These are phyloP conservation scores for Alternaria brassicae DNA, from an alignment of 2,329 filamentous ascomycete species.

Conservation along the genomic window DNA sequence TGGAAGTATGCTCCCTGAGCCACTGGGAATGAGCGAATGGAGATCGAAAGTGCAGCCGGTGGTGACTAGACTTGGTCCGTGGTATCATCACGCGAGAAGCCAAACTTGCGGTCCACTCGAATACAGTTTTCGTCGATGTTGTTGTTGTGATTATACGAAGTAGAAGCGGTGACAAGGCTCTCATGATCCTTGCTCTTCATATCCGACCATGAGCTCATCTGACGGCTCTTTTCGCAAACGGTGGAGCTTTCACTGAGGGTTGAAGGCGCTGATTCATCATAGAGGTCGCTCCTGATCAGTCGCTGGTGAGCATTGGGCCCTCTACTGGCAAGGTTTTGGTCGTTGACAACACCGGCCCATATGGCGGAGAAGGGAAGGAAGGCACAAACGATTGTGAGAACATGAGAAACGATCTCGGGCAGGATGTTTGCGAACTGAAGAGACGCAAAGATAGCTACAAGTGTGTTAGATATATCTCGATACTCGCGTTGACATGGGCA, in stretches of 20 bases:
- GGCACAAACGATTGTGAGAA: conserved; percentile 66
- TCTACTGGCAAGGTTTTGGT: conserved; percentile 26
- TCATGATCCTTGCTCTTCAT: conserved; percentile 27
- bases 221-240: conserved; percentile 26
- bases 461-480: conserved; percentile 25
- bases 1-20: not conserved
- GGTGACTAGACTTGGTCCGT: conserved; percentile 9
- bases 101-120: conserved; percentile 33
- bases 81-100: conserved; percentile 24
- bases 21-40: not conserved
- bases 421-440: conserved; percentile 61
- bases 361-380: conserved; percentile 71
- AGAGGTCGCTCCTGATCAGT: conserved; percentile 35
- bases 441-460: conserved; percentile 65
- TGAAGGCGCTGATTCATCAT: conserved; percentile 16
- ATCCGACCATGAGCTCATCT: conserved; percentile 26
- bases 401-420: conserved; percentile 62
- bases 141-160: conserved; percentile 6
- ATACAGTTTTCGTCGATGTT: conserved; percentile 24
- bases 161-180: conserved; percentile 11
- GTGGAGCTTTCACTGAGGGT: conserved; percentile 17
- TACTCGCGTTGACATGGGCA: too few species aligned
- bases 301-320: conserved; percentile 37
- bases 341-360: conserved; percentile 61
- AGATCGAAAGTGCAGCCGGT: not conserved